Percentiles rank a stretch among this genome's conserved stretches.
These are phyloP conservation scores for Neurospora sp. DNA, from an alignment of 2,329 filamentous ascomycete genomes.

Conservation along the genomic window DNA sequence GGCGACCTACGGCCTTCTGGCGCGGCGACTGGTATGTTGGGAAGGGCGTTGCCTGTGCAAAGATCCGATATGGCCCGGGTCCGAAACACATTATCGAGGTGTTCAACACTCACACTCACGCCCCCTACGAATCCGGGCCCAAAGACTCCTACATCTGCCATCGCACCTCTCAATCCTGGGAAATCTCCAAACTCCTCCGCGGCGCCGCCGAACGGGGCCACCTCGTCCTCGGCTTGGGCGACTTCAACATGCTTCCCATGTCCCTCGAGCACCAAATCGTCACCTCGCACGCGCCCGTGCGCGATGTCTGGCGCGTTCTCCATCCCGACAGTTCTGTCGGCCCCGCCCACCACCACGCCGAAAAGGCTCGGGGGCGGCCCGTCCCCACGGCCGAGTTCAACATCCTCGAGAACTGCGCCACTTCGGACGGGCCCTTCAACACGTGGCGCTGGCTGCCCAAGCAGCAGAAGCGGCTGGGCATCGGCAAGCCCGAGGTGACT, in stretches of 20 bases:
- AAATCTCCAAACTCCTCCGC: constrained; percentile 81
- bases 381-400: constrained; percentile 72
- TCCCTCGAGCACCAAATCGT: constrained; percentile 79
- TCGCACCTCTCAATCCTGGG: constrained; percentile 87
- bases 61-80: constrained; percentile 59
- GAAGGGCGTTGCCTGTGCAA: constrained; percentile 81
- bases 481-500: constrained; percentile 47
- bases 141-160: constrained; percentile 84
- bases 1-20: constrained; percentile 86
- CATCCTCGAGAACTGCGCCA: constrained; percentile 69
- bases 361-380: constrained; percentile 53
- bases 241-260: constrained; percentile 93
- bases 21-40: constrained; percentile 95
- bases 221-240: constrained; percentile 75
- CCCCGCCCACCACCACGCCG: constrained; percentile 54
- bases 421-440: constrained; percentile 77
- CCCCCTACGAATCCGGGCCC: constrained; percentile 72
- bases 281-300: constrained; percentile 64
- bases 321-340: constrained; percentile 80
- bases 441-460: constrained; percentile 84
- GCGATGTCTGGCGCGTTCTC: constrained; percentile 74
- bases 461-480: constrained; percentile 56
- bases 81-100: constrained; percentile 67
- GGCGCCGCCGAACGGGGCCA: constrained; percentile 71
- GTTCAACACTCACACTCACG: constrained; percentile 86